Conservation (phyloP, 768 basidiomycete species). For the Solioccasus polychromus region DNA sequence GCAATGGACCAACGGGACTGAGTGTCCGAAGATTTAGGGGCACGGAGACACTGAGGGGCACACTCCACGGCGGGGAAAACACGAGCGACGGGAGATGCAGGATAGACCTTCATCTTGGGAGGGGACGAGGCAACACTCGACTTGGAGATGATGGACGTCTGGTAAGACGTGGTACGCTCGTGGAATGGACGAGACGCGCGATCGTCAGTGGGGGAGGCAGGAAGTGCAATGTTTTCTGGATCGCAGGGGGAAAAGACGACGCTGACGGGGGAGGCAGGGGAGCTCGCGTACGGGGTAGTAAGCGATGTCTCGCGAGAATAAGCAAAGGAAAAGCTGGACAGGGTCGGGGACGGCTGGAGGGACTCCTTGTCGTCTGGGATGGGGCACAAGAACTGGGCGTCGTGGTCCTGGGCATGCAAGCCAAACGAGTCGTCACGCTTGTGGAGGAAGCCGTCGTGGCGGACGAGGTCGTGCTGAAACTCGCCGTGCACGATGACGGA, state of each 20-base stretch:
- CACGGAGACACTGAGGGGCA: background rate
- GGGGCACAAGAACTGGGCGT: slow-evolving; percentile 7
- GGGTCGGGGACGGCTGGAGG: slow-evolving; percentile 24
- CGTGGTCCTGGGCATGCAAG: slow-evolving; percentile 8
- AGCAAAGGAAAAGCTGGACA: slow-evolving; percentile 27
- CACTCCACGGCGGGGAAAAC: background rate
- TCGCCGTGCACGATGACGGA: slow-evolving; percentile 22
- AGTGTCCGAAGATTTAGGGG: background rate
- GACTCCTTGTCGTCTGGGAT: slow-evolving; percentile 27
- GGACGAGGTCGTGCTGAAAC: slow-evolving; percentile 12
- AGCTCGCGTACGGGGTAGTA: slow-evolving; percentile 23
- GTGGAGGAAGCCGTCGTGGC: slow-evolving; percentile 4
- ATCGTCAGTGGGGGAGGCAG: slow-evolving; percentile 22
- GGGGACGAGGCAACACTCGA: background rate
- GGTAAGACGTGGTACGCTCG: slow-evolving; percentile 5
- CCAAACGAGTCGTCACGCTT: background rate
- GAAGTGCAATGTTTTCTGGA: slow-evolving; percentile 24
- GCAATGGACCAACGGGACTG: slow-evolving; percentile 31
- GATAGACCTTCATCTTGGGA: background rate
- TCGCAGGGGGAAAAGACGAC: background rate
- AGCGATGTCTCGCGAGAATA: slow-evolving; percentile 26
- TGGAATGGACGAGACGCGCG: background rate
- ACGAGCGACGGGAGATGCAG: slow-evolving; percentile 7
- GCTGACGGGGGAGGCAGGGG: slow-evolving; percentile 21
- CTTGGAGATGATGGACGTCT: slow-evolving; percentile 4